Evolutionary conservation across 768 basidiomycete species (phyloP), one percentile per base, ranked within the genome.

Genomic region (Termitomyces sp.): DNA sequence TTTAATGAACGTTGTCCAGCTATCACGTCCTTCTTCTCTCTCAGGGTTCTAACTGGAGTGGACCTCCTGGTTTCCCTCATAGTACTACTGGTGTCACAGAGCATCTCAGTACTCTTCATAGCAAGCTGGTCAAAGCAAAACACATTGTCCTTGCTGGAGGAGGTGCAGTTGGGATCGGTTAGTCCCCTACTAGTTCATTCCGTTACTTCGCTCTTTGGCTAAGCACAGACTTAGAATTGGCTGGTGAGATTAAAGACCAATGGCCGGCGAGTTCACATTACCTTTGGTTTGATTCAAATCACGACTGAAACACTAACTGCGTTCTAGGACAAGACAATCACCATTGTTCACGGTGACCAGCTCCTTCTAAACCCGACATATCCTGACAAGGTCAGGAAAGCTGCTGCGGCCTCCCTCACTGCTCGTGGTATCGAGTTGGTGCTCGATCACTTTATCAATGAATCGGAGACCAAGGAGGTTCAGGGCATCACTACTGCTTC

Each of bases 1-100:
- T n/a, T 14, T 55, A 18, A 20, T 27, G 57, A 43, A 26, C 20
- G 32, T 46, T 41, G 20, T 43, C n/a, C 26, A 65, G 64, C 20
- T 90, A 83, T 66, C 76, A 77, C n/a, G 68, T 80, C 34, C 81
- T 90, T 39, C 75, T 90, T 41, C 68, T 90, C 37, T 77, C 85
- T 0, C 75, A 86, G 3, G 88, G 88, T 1, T 74, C 75, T 29
- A 67, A 58, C 4, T 89, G 83, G 83, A 61, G 64, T 9, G 85
- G 80, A 0, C 80, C 81, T 0, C 41, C 80, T 46, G 67, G 69
- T 12, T 72, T 86, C 57, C 84, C 83, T 0, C 63, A 71, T n/a
- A 65, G 58, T 8, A 68, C 67, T 31, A 64, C 64, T 3, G 72
- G 68, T 14, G 63, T 70, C 2, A 31, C 67, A 24, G 65, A 65